Evolutionary conservation across 2,329 filamentous ascomycete species (phyloP), one percentile per base, ranked within the genome.

Genomic region (Botrytis fragariae): DNA sequence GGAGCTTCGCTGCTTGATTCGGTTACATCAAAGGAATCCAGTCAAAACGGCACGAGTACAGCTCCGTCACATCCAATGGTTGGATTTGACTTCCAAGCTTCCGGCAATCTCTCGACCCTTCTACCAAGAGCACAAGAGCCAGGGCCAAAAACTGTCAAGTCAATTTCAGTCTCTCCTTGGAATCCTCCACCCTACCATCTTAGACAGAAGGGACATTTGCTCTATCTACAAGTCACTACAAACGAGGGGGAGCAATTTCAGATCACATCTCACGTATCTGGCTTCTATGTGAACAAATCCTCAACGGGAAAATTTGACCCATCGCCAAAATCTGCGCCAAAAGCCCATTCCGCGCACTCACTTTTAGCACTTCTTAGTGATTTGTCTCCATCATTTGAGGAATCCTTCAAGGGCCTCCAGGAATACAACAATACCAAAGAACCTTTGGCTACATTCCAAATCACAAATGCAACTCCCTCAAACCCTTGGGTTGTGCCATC

Each of bases 271-370:
- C 94, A 98, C 79, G 92, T 97, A 69, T 95, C 94, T 22, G 96
- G 96, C 32, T 99, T 99, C 86, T 99, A 92, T 82, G 92, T 98
- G 80, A 99, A 97, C 87, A 97, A 95, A 83, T 98, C 93, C 44
- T 96, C 94, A 71, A 98, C 96, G 83, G 89, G 89, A 84, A 98
- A 96, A 84, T 99, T 99, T 79, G 96, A 98, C 82, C 96, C 96
- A 16, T 91, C 90, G 77, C 95, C 95, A 10, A 90, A 92, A 76
- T 87, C 90, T 51, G 87, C 91, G 25, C 93, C 94, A 39, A 98
- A 97, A 85, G 90, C 89, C 54, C 87, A 89, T 78, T 88, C 90
- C 29, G 90, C 94, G 3, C 96, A 98, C 84, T 99, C 96, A 18
- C 87, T 99, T 65, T 87, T 98, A 75, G 91, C 88, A 42, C 86